A percentile compares a stretch with the other conserved stretches of the same genome.
Conservation (phyloP, 257 asterid species). For the Rubia yunnanensis region DNA sequence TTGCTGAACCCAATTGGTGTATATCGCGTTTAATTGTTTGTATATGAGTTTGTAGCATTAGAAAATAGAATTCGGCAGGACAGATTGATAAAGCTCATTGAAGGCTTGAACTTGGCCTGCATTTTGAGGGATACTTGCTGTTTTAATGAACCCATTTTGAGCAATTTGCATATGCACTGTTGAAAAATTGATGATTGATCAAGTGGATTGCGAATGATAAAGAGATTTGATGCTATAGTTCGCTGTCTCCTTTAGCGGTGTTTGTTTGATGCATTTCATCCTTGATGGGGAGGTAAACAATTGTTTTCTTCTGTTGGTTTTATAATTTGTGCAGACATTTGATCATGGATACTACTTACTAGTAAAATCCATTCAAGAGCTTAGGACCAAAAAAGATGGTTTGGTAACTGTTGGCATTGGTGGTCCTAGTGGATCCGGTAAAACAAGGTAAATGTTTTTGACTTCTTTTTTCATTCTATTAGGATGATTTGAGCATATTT, state of each 20-base stretch:
- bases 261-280: conserved; percentile 6
- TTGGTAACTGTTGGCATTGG: conserved; percentile 90
- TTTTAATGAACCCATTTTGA: background rate
- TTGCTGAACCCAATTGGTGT: background rate
- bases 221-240: background rate
- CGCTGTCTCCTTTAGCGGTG: background rate
- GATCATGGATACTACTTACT: conserved; percentile 97
- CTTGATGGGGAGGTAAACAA: background rate
- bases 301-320: conserved; percentile 6
- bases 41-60: background rate
- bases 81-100: background rate
- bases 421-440: conserved; percentile 99
- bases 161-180: background rate
- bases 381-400: conserved; percentile 85
- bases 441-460: conserved; percentile 56
- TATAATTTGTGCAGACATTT: conserved; percentile 57
- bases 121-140: background rate
- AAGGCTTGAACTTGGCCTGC: background rate
- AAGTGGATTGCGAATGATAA: background rate
- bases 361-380: conserved; percentile 95
- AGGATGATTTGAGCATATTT: background rate
- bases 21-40: background rate
- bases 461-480: conserved; percentile 2
- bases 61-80: background rate
- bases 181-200: background rate